phyloP scores from a whole-genome alignment of 306 rosid species.

The Comarum palustre region DNA sequence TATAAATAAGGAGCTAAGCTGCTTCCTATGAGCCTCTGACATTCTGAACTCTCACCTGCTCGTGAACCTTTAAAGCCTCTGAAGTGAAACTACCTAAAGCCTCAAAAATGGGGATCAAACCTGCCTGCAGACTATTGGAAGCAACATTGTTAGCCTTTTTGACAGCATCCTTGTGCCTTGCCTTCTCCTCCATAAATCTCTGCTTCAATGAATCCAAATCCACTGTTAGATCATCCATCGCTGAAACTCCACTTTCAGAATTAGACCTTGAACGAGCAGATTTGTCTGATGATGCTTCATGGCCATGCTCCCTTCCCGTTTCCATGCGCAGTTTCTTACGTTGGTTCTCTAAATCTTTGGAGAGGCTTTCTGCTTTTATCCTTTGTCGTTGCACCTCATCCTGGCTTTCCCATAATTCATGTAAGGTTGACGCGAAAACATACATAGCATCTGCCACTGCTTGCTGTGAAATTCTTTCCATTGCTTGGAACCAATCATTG shows the following conservation, averaged over 20 bases:
- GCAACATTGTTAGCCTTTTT: constrained; percentile 69
- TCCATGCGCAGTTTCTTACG: constrained; percentile 58
- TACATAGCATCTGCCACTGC: constrained; percentile 68
- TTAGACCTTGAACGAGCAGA: constrained; percentile 44
- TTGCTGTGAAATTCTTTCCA: constrained; percentile 69
- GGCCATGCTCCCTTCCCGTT: constrained; percentile 48
- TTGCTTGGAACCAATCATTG: constrained; percentile 93
- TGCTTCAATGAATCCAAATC: constrained; percentile 79
- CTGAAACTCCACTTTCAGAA: constrained; percentile 72
- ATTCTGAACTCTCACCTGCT: constrained; percentile 66
- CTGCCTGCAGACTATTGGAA: constrained; percentile 68
- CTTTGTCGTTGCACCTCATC: constrained; percentile 80
- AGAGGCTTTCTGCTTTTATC: constrained; percentile 67
- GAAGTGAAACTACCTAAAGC: constrained; percentile 75
- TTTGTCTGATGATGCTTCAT: constrained; percentile 39
- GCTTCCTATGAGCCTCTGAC: constrained; percentile 21
- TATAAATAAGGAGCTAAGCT: constrained; percentile 10
- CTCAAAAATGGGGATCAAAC: constrained; percentile 88
- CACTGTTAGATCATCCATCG: constrained; percentile 82
- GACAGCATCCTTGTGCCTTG: constrained; percentile 69
- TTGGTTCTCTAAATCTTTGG: constrained; percentile 71
- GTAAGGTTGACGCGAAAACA: constrained; percentile 71
- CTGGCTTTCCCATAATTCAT: constrained; percentile 84
- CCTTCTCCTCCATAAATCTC: constrained; percentile 73
- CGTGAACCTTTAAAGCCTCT: constrained; percentile 77